Conservation (phyloP, 2,329 filamentous ascomycete species). For the Arthrobotrys entomopaga region DNA sequence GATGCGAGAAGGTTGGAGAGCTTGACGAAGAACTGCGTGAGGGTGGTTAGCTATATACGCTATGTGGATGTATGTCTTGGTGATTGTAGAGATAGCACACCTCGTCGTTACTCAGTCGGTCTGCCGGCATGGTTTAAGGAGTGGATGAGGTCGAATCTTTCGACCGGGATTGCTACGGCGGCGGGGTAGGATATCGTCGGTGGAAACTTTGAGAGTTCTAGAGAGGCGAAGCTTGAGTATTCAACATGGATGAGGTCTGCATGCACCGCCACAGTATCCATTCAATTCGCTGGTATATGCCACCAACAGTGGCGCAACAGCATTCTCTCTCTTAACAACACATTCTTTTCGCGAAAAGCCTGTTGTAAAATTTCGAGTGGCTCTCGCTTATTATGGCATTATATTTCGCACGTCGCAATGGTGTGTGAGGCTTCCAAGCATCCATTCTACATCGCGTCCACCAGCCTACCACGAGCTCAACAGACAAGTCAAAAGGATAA, state of each 20-base stretch:
- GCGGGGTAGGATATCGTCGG: not conserved
- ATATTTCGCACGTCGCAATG: no score
- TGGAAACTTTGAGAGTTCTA: constrained; percentile 11
- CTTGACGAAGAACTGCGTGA: constrained; percentile 76
- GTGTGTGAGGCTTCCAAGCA: no score
- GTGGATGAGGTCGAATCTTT: not conserved
- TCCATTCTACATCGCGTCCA: no score
- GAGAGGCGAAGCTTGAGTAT: constrained; percentile 28
- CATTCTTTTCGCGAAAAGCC: not conserved
- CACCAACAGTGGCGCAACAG: constrained; percentile 35
- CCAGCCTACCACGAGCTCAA: no score
- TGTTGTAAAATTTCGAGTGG: no score
- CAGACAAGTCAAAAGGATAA: no score
- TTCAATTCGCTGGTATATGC: not conserved
- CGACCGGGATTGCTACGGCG: not conserved
- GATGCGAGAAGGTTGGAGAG: constrained; percentile 75
- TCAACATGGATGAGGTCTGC: not conserved
- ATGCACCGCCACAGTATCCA: constrained; percentile 23
- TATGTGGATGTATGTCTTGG: constrained; percentile 1
- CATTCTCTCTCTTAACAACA: not conserved
- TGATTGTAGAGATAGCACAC: constrained; percentile 61
- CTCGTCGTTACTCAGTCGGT: constrained; percentile 72
- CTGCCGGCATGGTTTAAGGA: constrained; percentile 63
- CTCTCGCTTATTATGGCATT: no score
- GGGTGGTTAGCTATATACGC: not conserved